Evolutionary conservation across 2,329 filamentous ascomycete genomes (phyloP).

Genomic region (Zasmidium citrigriseum): DNA sequence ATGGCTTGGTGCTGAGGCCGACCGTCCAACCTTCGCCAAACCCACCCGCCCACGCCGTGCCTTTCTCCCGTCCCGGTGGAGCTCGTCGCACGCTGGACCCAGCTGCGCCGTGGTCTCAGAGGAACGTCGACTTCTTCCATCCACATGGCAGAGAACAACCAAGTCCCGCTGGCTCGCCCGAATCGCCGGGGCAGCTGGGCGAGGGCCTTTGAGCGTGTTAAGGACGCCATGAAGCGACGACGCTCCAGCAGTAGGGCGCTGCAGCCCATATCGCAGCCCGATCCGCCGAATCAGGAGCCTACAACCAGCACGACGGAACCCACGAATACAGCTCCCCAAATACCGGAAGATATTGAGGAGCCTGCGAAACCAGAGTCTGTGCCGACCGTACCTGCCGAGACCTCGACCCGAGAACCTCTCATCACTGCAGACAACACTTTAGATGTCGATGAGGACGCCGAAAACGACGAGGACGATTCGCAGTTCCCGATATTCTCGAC

Average conservation of each 20-base stretch:
- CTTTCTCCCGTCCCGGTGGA: background rate
- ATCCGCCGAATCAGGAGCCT: conserved; percentile 7
- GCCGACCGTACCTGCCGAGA: background rate
- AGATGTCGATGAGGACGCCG: conserved; percentile 13
- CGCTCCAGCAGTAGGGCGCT: conserved; percentile 13
- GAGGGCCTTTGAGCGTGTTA: conserved; percentile 26
- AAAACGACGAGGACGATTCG: conserved; percentile 23
- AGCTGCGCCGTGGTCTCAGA: background rate
- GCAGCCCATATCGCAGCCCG: background rate
- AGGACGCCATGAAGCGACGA: conserved; percentile 24
- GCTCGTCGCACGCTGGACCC: background rate
- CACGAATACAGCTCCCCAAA: background rate
- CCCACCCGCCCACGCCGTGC: background rate
- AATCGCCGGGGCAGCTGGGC: conserved; percentile 26
- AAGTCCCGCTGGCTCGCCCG: conserved; percentile 1
- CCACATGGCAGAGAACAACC: conserved; percentile 12
- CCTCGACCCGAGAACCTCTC: conserved; percentile 6
- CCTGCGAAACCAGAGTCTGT: background rate
- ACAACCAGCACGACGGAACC: background rate
- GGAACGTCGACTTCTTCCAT: background rate
- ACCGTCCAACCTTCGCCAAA: background rate
- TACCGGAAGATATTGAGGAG: conserved; percentile 2
- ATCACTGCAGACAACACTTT: conserved; percentile 2
- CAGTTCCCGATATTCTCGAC: conserved; percentile 20
- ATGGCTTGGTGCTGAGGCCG: background rate